Evolutionary conservation across 2,329 filamentous ascomycete genomes (phyloP), one percentile per base, ranked within the genome.

Genomic region (Trichoderma cornu-damae): DNA sequence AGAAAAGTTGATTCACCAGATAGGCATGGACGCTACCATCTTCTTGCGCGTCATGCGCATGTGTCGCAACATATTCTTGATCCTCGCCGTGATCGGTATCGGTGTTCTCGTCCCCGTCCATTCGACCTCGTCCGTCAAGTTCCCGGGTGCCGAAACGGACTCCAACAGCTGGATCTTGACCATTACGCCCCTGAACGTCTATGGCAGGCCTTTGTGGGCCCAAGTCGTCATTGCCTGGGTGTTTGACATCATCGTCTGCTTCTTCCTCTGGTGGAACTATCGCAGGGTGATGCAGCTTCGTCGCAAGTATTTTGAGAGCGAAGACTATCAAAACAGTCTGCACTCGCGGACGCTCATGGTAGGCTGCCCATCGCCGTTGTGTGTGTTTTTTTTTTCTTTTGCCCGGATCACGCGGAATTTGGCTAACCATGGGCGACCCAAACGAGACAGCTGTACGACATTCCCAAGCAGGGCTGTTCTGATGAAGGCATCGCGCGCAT

Each of bases 211-310:
- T 0, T 78, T 83, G 26, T 87, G 84, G 84, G 80, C 76, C 0
- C 77, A 83, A 60, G 79, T 85, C 4, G 72, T 83, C 7, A 75
- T 83, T 42, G 79, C 80, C 0, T 88, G 81, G 75, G 61, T 85
- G 0, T 89, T 91, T 68, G 86, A 93, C 69, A 69, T 86, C n/a
- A 80, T 90, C 18, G 79, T 96, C 12, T 85, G 83, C 58, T 86
- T 80, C 54, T 96, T 95, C 64, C 74, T 99, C 26, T 99, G 91
- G 91, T 87, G 81, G 76, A 97, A 96, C 67, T 97, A 97, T 71
- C 80, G 81, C 30, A 86, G 84, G 47, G 80, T 99, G 18, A 72
- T 85, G 14, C 74, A 76, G 32, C 73, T 99, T 62, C 83, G 92
- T 61, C 83, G 89, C 59, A 75, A 82, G 40, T 96, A 95, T 67